phyloP scores from a whole-genome alignment of 2,329 filamentous ascomycete species.

The Penicillium expansum region DNA sequence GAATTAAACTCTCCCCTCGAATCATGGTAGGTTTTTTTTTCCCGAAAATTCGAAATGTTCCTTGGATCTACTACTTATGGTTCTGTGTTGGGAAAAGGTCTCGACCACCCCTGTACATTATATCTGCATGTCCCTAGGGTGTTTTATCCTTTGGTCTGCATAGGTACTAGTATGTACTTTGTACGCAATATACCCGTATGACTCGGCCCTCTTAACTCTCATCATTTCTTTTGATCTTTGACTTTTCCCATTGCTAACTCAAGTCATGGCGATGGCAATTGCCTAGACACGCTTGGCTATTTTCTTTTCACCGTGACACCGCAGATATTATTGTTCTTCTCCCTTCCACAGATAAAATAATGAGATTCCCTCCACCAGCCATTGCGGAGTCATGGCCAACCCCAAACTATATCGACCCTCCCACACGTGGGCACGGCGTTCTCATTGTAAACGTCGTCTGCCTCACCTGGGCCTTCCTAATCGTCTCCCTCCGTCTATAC shows the following conservation, averaged over 20 bases:
- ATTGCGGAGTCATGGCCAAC: too few relatives aligned
- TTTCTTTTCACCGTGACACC: background rate
- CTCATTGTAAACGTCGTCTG: too few relatives aligned
- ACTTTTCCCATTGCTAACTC: background rate
- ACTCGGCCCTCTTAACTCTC: background rate
- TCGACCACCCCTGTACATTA: constrained; percentile 3
- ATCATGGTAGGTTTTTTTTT: background rate
- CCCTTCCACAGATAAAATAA: too few relatives aligned
- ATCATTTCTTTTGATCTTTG: background rate
- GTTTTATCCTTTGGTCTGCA: background rate
- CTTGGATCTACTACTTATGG: too few relatives aligned
- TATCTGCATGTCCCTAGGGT: constrained; percentile 1
- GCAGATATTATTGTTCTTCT: background rate
- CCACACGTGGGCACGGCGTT: too few relatives aligned
- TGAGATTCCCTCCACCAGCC: too few relatives aligned
- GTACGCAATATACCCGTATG: background rate
- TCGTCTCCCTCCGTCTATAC: too few relatives aligned
- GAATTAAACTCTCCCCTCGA: too few relatives aligned
- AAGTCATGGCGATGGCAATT: background rate
- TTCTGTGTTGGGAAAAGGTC: background rate
- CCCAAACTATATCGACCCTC: too few relatives aligned
- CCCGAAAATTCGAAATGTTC: too few relatives aligned
- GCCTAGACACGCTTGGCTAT: background rate
- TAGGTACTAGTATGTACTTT: background rate
- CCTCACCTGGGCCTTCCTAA: too few relatives aligned